Percentiles rank a stretch among this genome's conserved stretches.
Evolutionary conservation across 805 yeast genomes (phyloP).

Genomic region (Starmerella geochares): DNA sequence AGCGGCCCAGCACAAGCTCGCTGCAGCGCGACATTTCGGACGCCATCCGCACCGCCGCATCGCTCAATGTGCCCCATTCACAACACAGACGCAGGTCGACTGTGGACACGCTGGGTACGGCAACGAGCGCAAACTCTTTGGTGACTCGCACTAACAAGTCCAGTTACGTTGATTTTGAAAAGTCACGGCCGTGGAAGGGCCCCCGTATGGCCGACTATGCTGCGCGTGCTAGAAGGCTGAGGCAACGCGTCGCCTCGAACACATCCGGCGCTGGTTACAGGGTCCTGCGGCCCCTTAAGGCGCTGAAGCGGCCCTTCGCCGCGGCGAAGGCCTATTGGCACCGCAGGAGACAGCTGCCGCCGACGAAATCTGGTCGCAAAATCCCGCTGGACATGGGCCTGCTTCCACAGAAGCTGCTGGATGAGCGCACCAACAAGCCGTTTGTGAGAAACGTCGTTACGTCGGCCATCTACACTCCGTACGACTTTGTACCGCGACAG

Average conservation of each 20-base stretch:
- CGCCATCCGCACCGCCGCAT: slow-evolving; percentile 18
- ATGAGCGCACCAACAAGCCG: slow-evolving; percentile 56
- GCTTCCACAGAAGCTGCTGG: slow-evolving; percentile 36
- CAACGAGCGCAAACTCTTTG: slow-evolving; percentile 13
- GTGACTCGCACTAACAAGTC: slow-evolving; percentile 9
- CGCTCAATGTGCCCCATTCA: neutral
- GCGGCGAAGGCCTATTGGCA: slow-evolving; percentile 17
- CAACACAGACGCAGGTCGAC: neutral
- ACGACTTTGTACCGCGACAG: slow-evolving; percentile 80
- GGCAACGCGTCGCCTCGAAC: neutral
- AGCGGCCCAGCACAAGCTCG: slow-evolving; percentile 12
- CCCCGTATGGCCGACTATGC: neutral
- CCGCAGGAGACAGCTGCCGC: slow-evolving; percentile 30
- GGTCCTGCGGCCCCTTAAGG: slow-evolving; percentile 12
- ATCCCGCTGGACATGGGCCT: slow-evolving; percentile 49
- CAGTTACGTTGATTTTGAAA: slow-evolving; percentile 18
- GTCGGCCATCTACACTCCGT: slow-evolving; percentile 73
- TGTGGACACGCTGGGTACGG: slow-evolving; percentile 15
- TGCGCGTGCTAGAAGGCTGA: neutral
- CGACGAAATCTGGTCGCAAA: slow-evolving; percentile 59
- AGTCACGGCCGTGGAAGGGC: neutral
- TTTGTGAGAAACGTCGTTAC: slow-evolving; percentile 63
- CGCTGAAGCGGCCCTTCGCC: slow-evolving; percentile 11
- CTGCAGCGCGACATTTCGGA: slow-evolving; percentile 19
- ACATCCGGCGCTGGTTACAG: slow-evolving; percentile 5